These are phyloP conservation scores for Anacardium occidentale DNA, from an alignment of 345 rosid species.

Conservation along the genomic window DNA sequence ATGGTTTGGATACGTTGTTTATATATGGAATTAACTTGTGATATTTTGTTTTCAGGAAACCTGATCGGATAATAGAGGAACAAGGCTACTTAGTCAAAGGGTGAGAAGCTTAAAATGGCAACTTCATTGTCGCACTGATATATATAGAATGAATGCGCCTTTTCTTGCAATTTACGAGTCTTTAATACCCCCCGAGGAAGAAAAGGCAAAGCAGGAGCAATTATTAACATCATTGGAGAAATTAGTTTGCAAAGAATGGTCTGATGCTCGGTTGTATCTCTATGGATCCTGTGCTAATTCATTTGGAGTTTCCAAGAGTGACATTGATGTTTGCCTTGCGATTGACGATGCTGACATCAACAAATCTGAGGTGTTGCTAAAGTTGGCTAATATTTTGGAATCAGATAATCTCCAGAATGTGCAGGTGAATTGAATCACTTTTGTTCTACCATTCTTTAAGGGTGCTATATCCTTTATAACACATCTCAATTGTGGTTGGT, in stretches of 20 bases:
- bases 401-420: constrained; percentile 85
- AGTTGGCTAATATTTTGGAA: constrained; percentile 81
- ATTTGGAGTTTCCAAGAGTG: constrained; percentile 89
- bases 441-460: background rate
- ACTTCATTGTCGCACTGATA: constrained; percentile 62
- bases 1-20: background rate
- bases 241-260: constrained; percentile 84
- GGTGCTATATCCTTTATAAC: no score
- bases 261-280: constrained; percentile 71
- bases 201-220: constrained; percentile 79
- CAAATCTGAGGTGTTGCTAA: constrained; percentile 71
- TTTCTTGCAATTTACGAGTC: constrained; percentile 71
- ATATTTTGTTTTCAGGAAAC: constrained; percentile 48
- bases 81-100: constrained; percentile 59
- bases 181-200: constrained; percentile 76
- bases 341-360: constrained; percentile 51
- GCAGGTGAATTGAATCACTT: constrained; percentile 56
- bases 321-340: constrained; percentile 90
- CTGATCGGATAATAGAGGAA: constrained; percentile 80
- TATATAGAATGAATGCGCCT: constrained; percentile 48
- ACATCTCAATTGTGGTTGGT: background rate
- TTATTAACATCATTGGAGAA: constrained; percentile 60
- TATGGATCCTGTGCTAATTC: constrained; percentile 98
- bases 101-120: constrained; percentile 54
- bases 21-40: constrained; percentile 13